Evolutionary conservation across 768 basidiomycete genomes (phyloP), one percentile per base, ranked within the genome.

Genomic region (Mrakia gelida): DNA sequence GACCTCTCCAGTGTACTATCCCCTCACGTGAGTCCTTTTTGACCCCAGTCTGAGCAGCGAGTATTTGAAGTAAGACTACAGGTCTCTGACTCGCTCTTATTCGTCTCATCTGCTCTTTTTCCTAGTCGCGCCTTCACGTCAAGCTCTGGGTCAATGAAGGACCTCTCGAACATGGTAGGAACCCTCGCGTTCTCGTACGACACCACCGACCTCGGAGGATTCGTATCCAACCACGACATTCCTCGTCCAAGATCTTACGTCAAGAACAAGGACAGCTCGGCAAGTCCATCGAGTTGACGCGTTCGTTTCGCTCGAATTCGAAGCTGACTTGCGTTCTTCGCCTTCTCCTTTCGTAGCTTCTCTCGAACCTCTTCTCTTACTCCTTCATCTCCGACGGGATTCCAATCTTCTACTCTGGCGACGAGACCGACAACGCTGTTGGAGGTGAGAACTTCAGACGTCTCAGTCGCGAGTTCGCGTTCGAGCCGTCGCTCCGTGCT

Each of bases 151-250:
- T 77, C 79, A n/a, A 75, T 85, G 77, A 43, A 52, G 16, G 81
- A 81, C 13, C 80, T 85, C 30, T 71, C 81, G 52, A 73, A 79
- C 26, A 84, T 84, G 82, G 79, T 81, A 30, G 63, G 54, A 3
- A 77, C 80, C 6, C 75, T 84, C 63, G 81, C 81, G 73, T 75
- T 59, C 65, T 78, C 71, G 68, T 84, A 84, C 80, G 84, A 85
- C 78, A 80, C 83, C 6, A 84, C 82, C 1, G 71, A 84, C 61
- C 75, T 84, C 11, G 84, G 84, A 2, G 80, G 59, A 32, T 85
- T 85, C 79, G 75, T 83, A 70, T 82, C 61, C 38, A 79, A 79
- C 56, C 73, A 74, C 26, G 78, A 79, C 54, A 32, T 26, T 10
- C 74, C 32, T 26, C 43, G 49, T 23, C n/a, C 59, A 0, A 26